phyloP scores from a whole-genome alignment of 176 grass and related monocot genomes.

The Secale cereale region DNA sequence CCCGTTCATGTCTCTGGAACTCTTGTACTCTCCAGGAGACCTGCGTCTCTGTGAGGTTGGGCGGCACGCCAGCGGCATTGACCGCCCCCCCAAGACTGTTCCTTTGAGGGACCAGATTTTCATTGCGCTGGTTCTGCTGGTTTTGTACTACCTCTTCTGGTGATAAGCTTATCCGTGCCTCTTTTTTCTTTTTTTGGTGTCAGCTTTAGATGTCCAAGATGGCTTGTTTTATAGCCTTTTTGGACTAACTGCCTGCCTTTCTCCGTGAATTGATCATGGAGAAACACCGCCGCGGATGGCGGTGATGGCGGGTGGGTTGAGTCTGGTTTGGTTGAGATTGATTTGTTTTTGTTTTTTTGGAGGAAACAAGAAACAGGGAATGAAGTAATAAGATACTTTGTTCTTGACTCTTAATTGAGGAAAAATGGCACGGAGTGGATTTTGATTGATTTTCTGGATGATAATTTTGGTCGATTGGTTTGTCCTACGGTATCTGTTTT shows the following conservation, averaged over 20 bases:
- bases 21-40: constrained; percentile 56
- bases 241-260: background rate
- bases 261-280: constrained; percentile 6
- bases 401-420: background rate
- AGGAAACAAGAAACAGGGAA: background rate
- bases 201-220: constrained; percentile 11
- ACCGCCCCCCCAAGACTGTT: constrained; percentile 37
- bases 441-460: constrained; percentile 5
- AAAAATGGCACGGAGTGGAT: background rate
- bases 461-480: background rate
- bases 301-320: background rate
- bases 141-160: constrained; percentile 50
- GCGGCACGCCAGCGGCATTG: constrained; percentile 20
- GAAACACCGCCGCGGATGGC: constrained; percentile 5
- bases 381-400: background rate
- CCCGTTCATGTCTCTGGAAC: constrained; percentile 64
- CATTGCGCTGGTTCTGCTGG: constrained; percentile 37
- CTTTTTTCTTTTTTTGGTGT: background rate
- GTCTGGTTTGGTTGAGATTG: background rate
- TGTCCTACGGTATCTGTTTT: background rate
- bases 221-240: constrained; percentile 32
- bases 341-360: background rate
- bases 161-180: background rate
- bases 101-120: constrained; percentile 73
- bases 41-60: constrained; percentile 19